Conservation (phyloP, 2,329 filamentous ascomycete species). For the Aquanectria penicillioides region DNA sequence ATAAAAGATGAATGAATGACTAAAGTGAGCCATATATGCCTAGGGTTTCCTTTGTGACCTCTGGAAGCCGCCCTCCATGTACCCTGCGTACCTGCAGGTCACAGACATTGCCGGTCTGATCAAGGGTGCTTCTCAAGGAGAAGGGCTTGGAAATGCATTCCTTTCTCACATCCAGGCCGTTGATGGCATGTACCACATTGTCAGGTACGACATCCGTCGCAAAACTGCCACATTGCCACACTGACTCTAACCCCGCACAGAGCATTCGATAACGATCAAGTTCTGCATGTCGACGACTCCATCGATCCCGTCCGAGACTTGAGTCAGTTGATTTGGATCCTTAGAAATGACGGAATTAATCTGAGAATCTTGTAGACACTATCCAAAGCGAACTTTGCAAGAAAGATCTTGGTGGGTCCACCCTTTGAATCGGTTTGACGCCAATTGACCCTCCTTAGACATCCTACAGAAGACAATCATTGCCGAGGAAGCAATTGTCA, state of each 20-base stretch:
- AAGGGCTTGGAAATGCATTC: slow-evolving; percentile 57
- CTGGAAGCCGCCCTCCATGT: slow-evolving; percentile 58
- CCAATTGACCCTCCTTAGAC: slow-evolving; percentile 36
- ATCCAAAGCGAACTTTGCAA: slow-evolving; percentile 46
- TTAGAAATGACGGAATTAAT: slow-evolving; percentile 6
- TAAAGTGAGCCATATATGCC: slow-evolving; percentile 16
- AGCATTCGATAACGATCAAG: slow-evolving; percentile 57
- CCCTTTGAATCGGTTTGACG: fast-evolving
- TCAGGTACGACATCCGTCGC: slow-evolving; percentile 42
- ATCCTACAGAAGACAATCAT: slow-evolving; percentile 52
- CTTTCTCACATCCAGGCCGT: slow-evolving; percentile 58
- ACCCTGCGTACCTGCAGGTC: slow-evolving; percentile 56
- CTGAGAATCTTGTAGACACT: slow-evolving; percentile 24
- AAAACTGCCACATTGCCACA: background rate
- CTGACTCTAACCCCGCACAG: slow-evolving; percentile 32
- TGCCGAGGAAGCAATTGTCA: slow-evolving; percentile 52
- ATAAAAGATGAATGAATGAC: no score
- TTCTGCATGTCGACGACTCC: slow-evolving; percentile 58
- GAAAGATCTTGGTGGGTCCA: slow-evolving; percentile 47
- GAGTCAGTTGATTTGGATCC: slow-evolving; percentile 41
- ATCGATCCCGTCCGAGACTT: slow-evolving; percentile 56
- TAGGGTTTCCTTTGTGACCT: slow-evolving; percentile 57
- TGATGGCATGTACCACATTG: slow-evolving; percentile 57
- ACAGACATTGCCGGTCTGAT: slow-evolving; percentile 58
- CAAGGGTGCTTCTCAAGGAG: slow-evolving; percentile 55